Evolutionary conservation across 148 eudicot species (phyloP).

Genomic region (Cornus florida): DNA sequence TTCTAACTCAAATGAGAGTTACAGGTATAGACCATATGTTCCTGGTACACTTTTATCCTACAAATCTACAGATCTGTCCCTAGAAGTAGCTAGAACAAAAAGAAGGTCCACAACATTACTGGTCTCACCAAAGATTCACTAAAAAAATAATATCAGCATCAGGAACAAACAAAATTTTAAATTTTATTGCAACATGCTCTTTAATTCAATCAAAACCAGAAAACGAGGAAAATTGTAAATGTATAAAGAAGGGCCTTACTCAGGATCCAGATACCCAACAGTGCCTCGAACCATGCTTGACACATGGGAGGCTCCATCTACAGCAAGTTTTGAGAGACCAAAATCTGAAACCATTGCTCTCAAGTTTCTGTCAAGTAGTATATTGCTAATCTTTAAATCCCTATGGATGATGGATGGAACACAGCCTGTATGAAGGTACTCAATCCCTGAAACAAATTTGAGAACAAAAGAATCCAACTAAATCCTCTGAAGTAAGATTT

Average conservation of each 20-base stretch:
- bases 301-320: constrained; percentile 89
- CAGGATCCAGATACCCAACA: constrained; percentile 98
- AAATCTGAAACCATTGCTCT: constrained; percentile 97
- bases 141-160: background rate
- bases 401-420: constrained; percentile 92
- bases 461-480: constrained; percentile 4
- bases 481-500: background rate
- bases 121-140: background rate
- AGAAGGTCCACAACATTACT: background rate
- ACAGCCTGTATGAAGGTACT: constrained; percentile 96
- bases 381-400: constrained; percentile 94
- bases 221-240: background rate
- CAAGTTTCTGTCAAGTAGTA: constrained; percentile 82
- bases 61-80: background rate
- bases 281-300: constrained; percentile 97
- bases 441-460: constrained; percentile 63
- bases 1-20: background rate
- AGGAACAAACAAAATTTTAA: background rate
- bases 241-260: constrained; percentile 45
- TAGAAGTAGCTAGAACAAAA: background rate
- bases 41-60: background rate
- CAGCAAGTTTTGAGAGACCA: constrained; percentile 96
- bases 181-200: background rate
- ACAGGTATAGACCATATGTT: background rate
- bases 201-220: background rate